These are phyloP conservation scores for Cunninghamia lanceolata DNA, from an alignment of 75 land plant species.

Conservation along the genomic window DNA sequence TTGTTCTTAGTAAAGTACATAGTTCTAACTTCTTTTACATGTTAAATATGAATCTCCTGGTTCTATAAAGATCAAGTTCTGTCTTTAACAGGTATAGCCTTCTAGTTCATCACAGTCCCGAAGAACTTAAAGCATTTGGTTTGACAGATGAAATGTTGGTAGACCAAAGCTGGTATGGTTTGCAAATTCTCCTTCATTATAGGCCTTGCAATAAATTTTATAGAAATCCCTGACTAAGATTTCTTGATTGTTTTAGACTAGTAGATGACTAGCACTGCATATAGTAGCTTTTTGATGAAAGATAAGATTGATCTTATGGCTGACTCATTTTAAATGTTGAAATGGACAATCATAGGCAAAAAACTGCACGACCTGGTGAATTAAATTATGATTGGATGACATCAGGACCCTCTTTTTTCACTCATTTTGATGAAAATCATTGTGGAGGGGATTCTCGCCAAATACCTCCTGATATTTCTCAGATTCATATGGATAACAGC, in stretches of 20 bases:
- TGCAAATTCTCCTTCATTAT: not conserved
- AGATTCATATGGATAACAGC: not conserved
- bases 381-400: conserved; percentile 70
- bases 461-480: not conserved
- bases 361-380: conserved; percentile 66
- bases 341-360: conserved; percentile 55
- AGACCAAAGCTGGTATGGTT: conserved; percentile 83
- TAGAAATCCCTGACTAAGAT: not conserved
- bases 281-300: not conserved
- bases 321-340: conserved; percentile 8
- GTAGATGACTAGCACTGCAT: not conserved
- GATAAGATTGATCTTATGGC: not conserved
- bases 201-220: not conserved
- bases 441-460: not conserved
- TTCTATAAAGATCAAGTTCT: not conserved
- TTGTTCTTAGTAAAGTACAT: not conserved
- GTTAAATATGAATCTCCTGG: not conserved
- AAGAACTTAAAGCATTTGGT: conserved; percentile 78
- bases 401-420: conserved; percentile 74
- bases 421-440: conserved; percentile 49
- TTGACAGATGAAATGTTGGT: conserved; percentile 79
- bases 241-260: not conserved
- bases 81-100: conserved; percentile 71
- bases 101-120: conserved; percentile 67
- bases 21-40: not conserved